Conservation (phyloP, 148 eudicot species). For the Hydrangea macrophylla region DNA sequence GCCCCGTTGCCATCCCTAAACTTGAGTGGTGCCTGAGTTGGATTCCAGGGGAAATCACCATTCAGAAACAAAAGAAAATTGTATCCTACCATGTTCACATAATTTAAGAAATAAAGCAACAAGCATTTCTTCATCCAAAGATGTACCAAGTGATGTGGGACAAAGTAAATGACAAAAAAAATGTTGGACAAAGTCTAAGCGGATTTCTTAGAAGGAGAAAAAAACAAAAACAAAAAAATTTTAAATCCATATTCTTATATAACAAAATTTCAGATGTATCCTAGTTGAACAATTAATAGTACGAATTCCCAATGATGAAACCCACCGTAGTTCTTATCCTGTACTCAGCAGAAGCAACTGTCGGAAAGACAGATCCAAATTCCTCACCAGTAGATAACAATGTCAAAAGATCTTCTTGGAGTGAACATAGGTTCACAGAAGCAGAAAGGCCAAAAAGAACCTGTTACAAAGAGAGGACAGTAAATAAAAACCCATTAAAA, state of each 20-base stretch:
- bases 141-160: not conserved
- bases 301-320: not conserved
- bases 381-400: conserved; percentile 41
- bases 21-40: too few relatives aligned
- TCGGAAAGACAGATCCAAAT: conserved; percentile 37
- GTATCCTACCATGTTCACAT: too few relatives aligned
- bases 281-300: not conserved
- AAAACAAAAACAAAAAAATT: conserved; percentile 11
- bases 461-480: conserved; percentile 29
- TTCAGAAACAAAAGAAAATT: too few relatives aligned
- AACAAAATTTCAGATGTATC: not conserved
- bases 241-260: not conserved
- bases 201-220: not conserved
- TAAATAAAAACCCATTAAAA: not conserved
- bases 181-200: not conserved
- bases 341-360: conserved; percentile 69
- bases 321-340: conserved; percentile 80
- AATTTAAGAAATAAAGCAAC: not conserved
- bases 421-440: conserved; percentile 49
- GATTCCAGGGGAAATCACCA: too few relatives aligned
- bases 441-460: conserved; percentile 84
- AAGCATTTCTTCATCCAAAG: not conserved
- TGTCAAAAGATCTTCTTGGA: conserved; percentile 58
- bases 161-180: too few relatives aligned
- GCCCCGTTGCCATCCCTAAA: too few relatives aligned